Evolutionary conservation across 2,329 filamentous ascomycete species (phyloP), one percentile per base, ranked within the genome.

Genomic region (Ophiostoma triangulosporum): DNA sequence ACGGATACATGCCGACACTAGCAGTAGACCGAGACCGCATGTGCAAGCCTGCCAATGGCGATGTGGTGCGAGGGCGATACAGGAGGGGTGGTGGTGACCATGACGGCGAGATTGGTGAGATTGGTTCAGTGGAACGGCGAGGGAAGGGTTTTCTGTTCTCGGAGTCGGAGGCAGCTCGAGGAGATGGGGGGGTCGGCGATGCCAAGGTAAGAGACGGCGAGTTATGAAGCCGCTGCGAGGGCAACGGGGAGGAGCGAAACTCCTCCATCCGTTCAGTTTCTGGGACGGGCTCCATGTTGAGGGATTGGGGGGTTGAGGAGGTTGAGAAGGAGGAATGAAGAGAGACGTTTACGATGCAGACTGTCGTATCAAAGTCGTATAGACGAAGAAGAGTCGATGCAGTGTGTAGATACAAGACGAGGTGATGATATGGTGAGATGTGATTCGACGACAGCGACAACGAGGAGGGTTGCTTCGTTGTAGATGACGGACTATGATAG

Each of bases 191-290:
- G 58, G 55, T 76, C 70, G 58, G 71, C 59, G 56, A 75, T 71
- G 56, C 52, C 29, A 56, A 53, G 15, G 48, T 64, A 57, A 40
- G 31, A 11, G 61, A 61, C 31, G 69, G 64, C 43, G 68, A 61
- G 55, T 67, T 69, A 54, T 72, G 73, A 24, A 78, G 65, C 56
- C 76, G 74, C 45, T 80, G 65, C 29, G 69, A 72, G 36, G 78
- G 76, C 35, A 80, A 68, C 59, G 78, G 77, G 51, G 77, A 74
- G 53, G 77, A 68, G 57, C 73, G 75, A 63, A 83, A 84, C 64
- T 78, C 78, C 71, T 83, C 79, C 75, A 84, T 79, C 59, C 78
- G 73, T 70, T 83, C 78, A 50, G 80, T 81, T 70, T 84, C 80
- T 60, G 80, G 80, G 62, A 84, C 80, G 55, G 80, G 78, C 67